Base-by-base conservation (phyloP, 306 rosid genomes). In the Morella rubra region DNA sequence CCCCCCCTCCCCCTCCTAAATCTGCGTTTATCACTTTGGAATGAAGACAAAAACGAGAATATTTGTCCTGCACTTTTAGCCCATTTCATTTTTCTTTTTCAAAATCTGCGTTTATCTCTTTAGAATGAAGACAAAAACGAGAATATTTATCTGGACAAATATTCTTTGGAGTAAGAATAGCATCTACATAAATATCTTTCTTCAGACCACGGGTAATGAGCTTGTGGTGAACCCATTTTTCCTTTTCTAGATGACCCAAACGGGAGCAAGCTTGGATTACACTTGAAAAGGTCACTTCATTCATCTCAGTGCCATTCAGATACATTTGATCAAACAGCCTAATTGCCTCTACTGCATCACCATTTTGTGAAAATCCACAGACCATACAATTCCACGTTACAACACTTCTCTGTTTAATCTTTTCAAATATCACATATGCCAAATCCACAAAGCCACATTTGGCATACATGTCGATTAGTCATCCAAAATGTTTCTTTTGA, bases 171-270 rank as follows among this genome's bases (percentile, higher is more conserved):
- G 27, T 24, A 24, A 24, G n/a, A n/a, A n/a, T n/a, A 27, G 97
- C 89, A 66, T 83, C 83, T 13, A 90, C 74, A 75, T 85, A 94
- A 27, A 83, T 82, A 83, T 90, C 86, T 62, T 82, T 81, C 47
- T 74, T 71, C 55, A 85, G 1, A 24, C 95, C 96, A 24, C 65
- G 84, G 44, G 83, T 84, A 71, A 92, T 74, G 77, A 90, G 77
- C 82, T 90, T 90, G 77, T 91, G 93, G 89, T 90, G 98, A 84
- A 91, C 82, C 97, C 93, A 92, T 87, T 90, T 94, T 72, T 97
- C 98, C 83, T 88, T 90, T 67, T 89, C 90, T 15, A 89, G 83
- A 82, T 85, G 83, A 77, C 98, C 97, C 81, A 88, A 79, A 85
- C 83, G 85, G 60, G 96, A 87, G 84, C 95, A 90, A 78, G 98